Conservation (phyloP, 257 asterid species). For the Henckelia pumila region DNA sequence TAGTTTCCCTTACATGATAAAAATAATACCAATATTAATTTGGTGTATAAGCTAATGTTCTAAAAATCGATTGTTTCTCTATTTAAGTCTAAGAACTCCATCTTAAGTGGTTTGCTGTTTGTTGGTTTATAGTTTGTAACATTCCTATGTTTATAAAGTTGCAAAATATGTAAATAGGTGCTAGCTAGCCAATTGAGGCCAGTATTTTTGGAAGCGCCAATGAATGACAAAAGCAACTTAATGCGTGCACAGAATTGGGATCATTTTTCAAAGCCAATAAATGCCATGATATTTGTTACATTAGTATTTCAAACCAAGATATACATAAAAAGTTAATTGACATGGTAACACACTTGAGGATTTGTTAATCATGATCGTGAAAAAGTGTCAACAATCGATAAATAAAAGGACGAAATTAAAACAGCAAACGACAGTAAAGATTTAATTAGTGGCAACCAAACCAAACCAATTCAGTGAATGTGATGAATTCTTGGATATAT, state of each 20-base stretch:
- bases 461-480: not conserved
- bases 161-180: too few relatives aligned
- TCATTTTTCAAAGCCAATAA: not conserved
- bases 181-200: too few relatives aligned
- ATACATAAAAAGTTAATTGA: slow-evolving; percentile 3
- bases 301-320: slow-evolving; percentile 14
- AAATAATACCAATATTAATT: too few relatives aligned
- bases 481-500: slow-evolving; percentile 15
- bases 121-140: too few relatives aligned
- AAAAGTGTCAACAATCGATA: slow-evolving; percentile 3
- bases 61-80: too few relatives aligned
- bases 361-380: not conserved
- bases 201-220: too few relatives aligned
- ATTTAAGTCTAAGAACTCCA: too few relatives aligned
- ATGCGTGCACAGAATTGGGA: not conserved
- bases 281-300: not conserved
- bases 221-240: too few relatives aligned
- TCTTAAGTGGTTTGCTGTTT: too few relatives aligned
- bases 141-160: too few relatives aligned
- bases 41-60: too few relatives aligned
- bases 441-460: not conserved
- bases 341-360: slow-evolving; percentile 8
- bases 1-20: too few relatives aligned
- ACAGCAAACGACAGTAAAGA: slow-evolving; percentile 4
- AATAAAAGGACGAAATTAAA: slow-evolving; percentile 22